These are phyloP conservation scores for Fusarium staphyleae DNA, from an alignment of 2,329 filamentous ascomycete genomes.

Conservation along the genomic window DNA sequence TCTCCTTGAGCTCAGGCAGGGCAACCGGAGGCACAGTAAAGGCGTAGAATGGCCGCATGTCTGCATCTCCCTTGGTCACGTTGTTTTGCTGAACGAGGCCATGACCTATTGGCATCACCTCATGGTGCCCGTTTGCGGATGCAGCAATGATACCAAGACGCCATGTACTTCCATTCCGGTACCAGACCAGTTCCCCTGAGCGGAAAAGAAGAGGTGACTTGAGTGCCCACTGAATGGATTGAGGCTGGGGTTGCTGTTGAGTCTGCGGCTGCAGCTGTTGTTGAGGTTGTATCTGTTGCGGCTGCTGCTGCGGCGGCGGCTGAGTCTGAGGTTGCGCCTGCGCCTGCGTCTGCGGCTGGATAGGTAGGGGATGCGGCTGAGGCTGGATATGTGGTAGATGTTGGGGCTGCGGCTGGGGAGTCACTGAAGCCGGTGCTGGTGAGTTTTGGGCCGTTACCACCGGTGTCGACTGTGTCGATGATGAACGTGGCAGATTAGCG, in stretches of 20 bases:
- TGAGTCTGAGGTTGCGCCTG: slow-evolving; percentile 29
- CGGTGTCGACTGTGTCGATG: slow-evolving; percentile 40
- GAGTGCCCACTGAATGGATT: slow-evolving; percentile 43
- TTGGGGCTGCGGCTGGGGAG: slow-evolving; percentile 20
- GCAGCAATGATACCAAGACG: slow-evolving; percentile 55
- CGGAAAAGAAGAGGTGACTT: slow-evolving; percentile 52
- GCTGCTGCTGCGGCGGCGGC: slow-evolving; percentile 21
- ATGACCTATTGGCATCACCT: slow-evolving; percentile 53
- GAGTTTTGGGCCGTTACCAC: slow-evolving; percentile 28
- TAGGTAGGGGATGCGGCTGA: slow-evolving; percentile 16
- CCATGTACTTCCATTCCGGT: slow-evolving; percentile 55
- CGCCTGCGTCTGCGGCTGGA: slow-evolving; percentile 17
- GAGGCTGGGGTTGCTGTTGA: slow-evolving; percentile 28
- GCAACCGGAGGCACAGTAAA: slow-evolving; percentile 57
- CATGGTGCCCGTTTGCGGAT: slow-evolving; percentile 43
- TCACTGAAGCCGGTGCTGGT: slow-evolving; percentile 20
- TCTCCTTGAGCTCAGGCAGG: slow-evolving; percentile 49
- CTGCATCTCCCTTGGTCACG: slow-evolving; percentile 49
- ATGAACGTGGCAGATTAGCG: slow-evolving; percentile 34
- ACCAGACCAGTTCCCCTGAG: slow-evolving; percentile 60
- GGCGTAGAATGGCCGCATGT: slow-evolving; percentile 59
- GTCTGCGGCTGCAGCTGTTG: slow-evolving; percentile 26
- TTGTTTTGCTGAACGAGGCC: slow-evolving; percentile 48
- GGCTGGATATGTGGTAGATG: slow-evolving; percentile 17
- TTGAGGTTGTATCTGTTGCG: slow-evolving; percentile 2